Evolutionary conservation across 345 rosid genomes (phyloP).

Genomic region (Mercurialis annua): DNA sequence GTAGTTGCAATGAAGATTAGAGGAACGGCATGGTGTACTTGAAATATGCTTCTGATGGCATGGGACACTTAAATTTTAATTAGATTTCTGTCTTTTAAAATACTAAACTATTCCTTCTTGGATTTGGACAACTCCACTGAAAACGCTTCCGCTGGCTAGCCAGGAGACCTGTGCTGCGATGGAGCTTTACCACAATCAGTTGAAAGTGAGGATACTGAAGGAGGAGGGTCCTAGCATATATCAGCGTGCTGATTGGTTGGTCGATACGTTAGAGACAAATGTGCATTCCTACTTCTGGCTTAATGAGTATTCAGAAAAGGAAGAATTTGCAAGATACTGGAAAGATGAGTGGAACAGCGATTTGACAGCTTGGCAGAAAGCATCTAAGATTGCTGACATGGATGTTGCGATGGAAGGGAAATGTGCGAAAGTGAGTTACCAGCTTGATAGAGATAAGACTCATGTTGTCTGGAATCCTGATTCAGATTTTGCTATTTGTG

Average conservation of each 20-base stretch:
- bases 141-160: conserved; percentile 75
- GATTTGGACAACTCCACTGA: conserved; percentile 55
- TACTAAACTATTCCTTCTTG: conserved; percentile 21
- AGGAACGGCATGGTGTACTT: background rate
- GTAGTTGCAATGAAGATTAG: background rate
- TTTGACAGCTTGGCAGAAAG: conserved; percentile 78
- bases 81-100: background rate
- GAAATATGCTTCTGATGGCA: background rate
- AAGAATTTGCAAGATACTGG: conserved; percentile 69
- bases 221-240: conserved; percentile 62
- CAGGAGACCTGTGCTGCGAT: conserved; percentile 79
- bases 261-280: conserved; percentile 81
- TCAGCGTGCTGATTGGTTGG: conserved; percentile 92
- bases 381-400: conserved; percentile 63
- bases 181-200: conserved; percentile 86
- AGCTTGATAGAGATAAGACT: conserved; percentile 42
- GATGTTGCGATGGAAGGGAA: conserved; percentile 53
- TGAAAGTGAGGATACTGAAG: conserved; percentile 71
- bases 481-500: conserved; percentile 71
- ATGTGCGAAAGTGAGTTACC: conserved; percentile 58
- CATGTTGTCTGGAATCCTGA: conserved; percentile 78
- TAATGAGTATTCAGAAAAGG: conserved; percentile 81
- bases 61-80: background rate
- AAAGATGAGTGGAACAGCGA: conserved; percentile 90
- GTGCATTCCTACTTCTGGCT: conserved; percentile 97